A percentile compares a stretch with the other conserved stretches of the same genome.
These are phyloP conservation scores for Gracilariopsis chorda DNA, from an alignment of 23 red algal species.

Conservation along the genomic window DNA sequence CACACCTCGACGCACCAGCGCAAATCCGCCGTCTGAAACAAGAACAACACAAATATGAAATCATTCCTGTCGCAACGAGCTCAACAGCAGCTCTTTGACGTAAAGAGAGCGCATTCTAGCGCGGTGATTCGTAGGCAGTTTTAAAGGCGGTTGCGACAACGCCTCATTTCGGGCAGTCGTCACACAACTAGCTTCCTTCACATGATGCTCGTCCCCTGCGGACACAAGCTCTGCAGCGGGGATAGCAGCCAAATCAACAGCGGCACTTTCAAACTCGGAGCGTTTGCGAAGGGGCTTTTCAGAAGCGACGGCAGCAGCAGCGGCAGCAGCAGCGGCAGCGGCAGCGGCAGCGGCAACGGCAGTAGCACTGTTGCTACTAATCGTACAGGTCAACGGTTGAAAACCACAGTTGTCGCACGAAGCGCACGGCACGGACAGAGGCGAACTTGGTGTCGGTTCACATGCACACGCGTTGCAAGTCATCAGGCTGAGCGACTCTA, in stretches of 20 bases:
- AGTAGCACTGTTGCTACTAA: too few species aligned
- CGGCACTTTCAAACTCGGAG: constrained; percentile 16
- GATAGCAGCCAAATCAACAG: too few species aligned
- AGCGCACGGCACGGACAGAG: neutral
- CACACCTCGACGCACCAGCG: too few species aligned
- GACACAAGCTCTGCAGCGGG: too few species aligned
- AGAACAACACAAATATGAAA: too few species aligned
- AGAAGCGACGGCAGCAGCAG: neutral
- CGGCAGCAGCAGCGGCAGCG: too few species aligned
- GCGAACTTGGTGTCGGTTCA: neutral
- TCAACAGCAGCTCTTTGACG: constrained; percentile 27
- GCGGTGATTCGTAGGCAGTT: neutral
- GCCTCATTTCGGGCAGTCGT: too few species aligned
- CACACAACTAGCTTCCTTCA: too few species aligned
- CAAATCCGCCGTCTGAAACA: too few species aligned
- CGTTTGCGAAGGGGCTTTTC: neutral
- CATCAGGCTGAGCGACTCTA: constrained; percentile 4
- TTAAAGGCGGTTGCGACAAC: too few species aligned
- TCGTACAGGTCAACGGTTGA: neutral
- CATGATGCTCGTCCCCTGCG: too few species aligned
- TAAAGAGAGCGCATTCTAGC: constrained; percentile 23
- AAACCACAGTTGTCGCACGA: neutral
- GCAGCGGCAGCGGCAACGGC: too few species aligned
- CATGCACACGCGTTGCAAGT: constrained; percentile 34
- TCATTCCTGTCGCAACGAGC: neutral